A percentile compares a stretch with the other conserved stretches of the same genome.
Evolutionary conservation across 2,329 filamentous ascomycete genomes (phyloP).

Genomic region (Aspergillus terreus): DNA sequence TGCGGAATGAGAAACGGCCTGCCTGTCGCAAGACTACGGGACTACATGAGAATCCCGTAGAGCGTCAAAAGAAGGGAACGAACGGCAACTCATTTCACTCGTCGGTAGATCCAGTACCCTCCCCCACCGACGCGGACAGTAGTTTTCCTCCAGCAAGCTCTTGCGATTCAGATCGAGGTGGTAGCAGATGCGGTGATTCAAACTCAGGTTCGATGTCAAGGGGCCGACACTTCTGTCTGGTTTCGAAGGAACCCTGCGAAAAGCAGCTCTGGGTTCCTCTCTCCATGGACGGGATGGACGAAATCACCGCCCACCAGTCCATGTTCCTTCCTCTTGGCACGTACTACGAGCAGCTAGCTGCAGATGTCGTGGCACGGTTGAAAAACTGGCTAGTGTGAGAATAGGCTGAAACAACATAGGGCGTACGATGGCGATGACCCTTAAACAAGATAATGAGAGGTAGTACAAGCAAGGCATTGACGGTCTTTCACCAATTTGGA

Average conservation of each 20-base stretch:
- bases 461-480: no score
- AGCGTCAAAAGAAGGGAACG: no score
- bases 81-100: no score
- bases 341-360: conserved; percentile 73
- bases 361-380: conserved; percentile 59
- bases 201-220: conserved; percentile 51
- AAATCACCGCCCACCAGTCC: conserved; percentile 79
- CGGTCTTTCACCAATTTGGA: no score
- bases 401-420: no score
- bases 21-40: no score
- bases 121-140: no score
- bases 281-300: conserved; percentile 78
- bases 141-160: background rate
- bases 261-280: conserved; percentile 68
- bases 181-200: conserved; percentile 39
- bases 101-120: no score
- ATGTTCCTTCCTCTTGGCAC: conserved; percentile 67
- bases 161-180: conserved; percentile 1
- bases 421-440: no score
- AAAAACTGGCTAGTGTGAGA: conserved; percentile 53
- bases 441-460: no score
- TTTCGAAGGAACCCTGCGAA: background rate
- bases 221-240: conserved; percentile 50
- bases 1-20: background rate
- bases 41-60: no score